These are phyloP conservation scores for Blastobotrys americana DNA, from an alignment of 805 yeast species.

Conservation along the genomic window DNA sequence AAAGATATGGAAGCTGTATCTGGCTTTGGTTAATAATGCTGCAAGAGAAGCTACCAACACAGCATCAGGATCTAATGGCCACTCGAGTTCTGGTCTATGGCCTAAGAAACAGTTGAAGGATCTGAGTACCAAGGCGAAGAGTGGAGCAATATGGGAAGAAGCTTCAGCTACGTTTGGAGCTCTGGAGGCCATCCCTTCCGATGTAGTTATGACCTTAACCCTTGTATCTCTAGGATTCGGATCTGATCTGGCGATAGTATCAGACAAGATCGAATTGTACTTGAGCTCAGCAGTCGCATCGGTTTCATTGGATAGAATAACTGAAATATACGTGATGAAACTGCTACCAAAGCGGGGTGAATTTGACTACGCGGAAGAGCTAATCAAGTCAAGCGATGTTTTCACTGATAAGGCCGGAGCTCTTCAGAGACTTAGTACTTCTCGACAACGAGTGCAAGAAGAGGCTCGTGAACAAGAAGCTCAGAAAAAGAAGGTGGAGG, in stretches of 20 bases:
- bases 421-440: not conserved
- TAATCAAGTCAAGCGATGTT: conserved; percentile 6
- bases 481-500: conserved; percentile 4
- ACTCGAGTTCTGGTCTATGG: conserved; percentile 2
- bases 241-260: not conserved
- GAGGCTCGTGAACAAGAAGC: not conserved
- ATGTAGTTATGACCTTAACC: conserved; percentile 6
- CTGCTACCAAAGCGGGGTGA: conserved; percentile 14
- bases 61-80: not conserved
- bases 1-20: conserved; percentile 18
- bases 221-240: conserved; percentile 4
- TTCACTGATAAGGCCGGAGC: conserved; percentile 4
- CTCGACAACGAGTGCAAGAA: not conserved
- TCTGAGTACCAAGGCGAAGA: not conserved
- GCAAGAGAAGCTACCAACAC: conserved; percentile 1
- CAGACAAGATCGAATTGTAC: conserved; percentile 2
- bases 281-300: conserved; percentile 2
- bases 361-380: conserved; percentile 17
- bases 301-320: conserved; percentile 1
- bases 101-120: conserved; percentile 4
- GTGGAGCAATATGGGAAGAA: conserved; percentile 6
- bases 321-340: conserved; percentile 11
- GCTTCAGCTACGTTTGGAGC: conserved; percentile 2
- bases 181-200: conserved; percentile 3
- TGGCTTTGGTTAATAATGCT: conserved; percentile 16